Percentiles rank a stretch among this genome's conserved stretches.
Evolutionary conservation across 768 basidiomycete species (phyloP).

Genomic region (Termitomyces sp.): DNA sequence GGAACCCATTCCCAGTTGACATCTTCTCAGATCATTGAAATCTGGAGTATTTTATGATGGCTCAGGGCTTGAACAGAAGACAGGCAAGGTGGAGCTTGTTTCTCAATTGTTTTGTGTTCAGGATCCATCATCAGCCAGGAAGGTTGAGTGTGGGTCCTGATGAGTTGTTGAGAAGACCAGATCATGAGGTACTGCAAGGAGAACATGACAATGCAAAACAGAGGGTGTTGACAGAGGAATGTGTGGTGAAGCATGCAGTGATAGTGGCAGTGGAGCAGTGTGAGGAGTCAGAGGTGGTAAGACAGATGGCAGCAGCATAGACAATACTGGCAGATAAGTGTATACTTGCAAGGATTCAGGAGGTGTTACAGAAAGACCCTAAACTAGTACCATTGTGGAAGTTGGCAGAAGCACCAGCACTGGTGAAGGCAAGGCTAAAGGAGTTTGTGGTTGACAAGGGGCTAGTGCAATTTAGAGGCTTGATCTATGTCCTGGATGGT

Average conservation of each 20-base stretch:
- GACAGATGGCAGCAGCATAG: background rate
- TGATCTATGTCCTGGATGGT: background rate
- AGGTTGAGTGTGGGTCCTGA: background rate
- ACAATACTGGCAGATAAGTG: background rate
- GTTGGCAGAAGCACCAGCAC: no score
- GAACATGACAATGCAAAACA: no score
- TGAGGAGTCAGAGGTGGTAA: constrained; percentile 4
- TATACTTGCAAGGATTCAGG: background rate
- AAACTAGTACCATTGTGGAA: no score
- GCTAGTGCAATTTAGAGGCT: constrained; percentile 7
- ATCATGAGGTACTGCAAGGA: background rate
- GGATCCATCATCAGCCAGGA: constrained; percentile 21
- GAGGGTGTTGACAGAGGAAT: no score
- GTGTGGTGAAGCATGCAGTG: constrained; percentile 22
- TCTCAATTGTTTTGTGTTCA: constrained; percentile 19
- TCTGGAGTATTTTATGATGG: constrained; percentile 6
- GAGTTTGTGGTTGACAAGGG: constrained; percentile 1
- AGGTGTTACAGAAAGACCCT: no score
- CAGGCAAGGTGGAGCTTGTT: no score
- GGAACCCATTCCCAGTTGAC: no score
- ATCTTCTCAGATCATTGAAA: no score
- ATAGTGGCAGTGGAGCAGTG: constrained; percentile 20
- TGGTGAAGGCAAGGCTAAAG: background rate
- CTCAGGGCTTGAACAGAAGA: background rate
- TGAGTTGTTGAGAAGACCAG: background rate